These are phyloP conservation scores for Acanthamoeba quina DNA, from an alignment of 208 protist genomes.

Conservation along the genomic window DNA sequence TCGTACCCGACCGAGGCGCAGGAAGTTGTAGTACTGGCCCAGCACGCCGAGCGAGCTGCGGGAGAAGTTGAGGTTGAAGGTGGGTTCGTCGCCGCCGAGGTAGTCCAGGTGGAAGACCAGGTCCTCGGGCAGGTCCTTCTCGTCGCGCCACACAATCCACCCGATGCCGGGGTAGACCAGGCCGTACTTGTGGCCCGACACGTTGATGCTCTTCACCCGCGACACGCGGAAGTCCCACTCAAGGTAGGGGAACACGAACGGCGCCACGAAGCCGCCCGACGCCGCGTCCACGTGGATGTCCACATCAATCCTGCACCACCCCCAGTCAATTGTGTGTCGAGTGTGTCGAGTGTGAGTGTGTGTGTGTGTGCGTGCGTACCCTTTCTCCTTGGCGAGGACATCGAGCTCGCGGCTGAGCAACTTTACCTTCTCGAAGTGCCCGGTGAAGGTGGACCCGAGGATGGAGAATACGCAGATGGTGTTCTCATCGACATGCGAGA, in stretches of 20 bases:
- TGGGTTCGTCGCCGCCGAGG: constrained; percentile 72
- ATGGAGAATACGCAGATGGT: constrained; percentile 81
- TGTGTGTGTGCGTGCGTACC: not conserved
- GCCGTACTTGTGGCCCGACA: constrained; percentile 79
- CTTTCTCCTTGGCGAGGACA: constrained; percentile 69
- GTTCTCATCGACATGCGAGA: constrained; percentile 77
- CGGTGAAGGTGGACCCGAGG: constrained; percentile 78
- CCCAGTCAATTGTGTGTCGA: too few relatives aligned
- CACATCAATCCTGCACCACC: constrained; percentile 56
- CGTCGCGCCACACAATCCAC: constrained; percentile 79
- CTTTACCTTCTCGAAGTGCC: constrained; percentile 81
- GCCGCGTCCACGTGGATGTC: constrained; percentile 84
- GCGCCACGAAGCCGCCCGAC: constrained; percentile 82
- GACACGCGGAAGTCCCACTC: constrained; percentile 79
- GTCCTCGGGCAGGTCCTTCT: constrained; percentile 77
- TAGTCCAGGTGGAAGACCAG: constrained; percentile 78
- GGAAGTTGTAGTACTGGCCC: constrained; percentile 78
- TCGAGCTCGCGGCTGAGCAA: constrained; percentile 67
- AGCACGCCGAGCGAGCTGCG: constrained; percentile 65
- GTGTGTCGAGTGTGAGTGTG: not conserved
- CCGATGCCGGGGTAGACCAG: constrained; percentile 74
- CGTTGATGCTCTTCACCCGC: constrained; percentile 77
- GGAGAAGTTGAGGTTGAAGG: constrained; percentile 79
- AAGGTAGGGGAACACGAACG: constrained; percentile 74
- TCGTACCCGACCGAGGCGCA: constrained; percentile 72